Evolutionary conservation across 2,329 filamentous ascomycete genomes (phyloP).

Genomic region (Ophiostoma ips): DNA sequence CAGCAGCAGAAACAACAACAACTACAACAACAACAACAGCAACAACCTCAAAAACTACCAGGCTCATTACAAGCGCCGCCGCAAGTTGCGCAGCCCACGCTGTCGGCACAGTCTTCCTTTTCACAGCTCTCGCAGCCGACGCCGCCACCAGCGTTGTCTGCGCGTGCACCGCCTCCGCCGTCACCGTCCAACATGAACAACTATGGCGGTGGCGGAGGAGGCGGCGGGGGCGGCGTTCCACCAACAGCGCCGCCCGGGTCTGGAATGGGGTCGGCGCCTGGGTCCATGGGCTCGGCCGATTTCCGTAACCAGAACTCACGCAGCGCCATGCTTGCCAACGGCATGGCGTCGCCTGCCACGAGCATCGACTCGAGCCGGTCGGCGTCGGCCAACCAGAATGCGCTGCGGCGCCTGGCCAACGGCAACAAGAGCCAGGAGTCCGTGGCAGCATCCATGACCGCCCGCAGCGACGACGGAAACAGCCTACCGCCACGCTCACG

Average conservation of each 20-base stretch:
- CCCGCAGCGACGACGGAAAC: conserved; percentile 34
- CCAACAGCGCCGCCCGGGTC: no score
- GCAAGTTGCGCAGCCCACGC: background rate
- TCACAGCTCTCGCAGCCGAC: conserved; percentile 2
- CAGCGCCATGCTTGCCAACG: conserved; percentile 18
- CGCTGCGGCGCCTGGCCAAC: conserved; percentile 32
- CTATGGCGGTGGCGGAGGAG: background rate
- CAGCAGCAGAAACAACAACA: background rate
- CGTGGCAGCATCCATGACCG: conserved; percentile 23
- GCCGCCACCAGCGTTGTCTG: conserved; percentile 15
- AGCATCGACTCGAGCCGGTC: conserved; percentile 37
- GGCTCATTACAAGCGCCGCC: background rate
- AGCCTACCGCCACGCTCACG: conserved; percentile 38
- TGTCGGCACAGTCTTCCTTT: background rate
- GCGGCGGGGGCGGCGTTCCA: no score
- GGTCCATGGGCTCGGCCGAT: conserved; percentile 8
- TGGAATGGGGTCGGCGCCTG: conserved; percentile 5
- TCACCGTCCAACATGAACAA: conserved; percentile 6
- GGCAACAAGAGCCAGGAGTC: conserved; percentile 46
- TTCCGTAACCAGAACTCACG: conserved; percentile 18
- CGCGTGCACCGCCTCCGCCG: conserved; percentile 12
- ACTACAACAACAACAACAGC: background rate
- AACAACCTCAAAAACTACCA: conserved; percentile 12
- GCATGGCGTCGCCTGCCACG: conserved; percentile 32
- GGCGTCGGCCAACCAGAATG: conserved; percentile 25